Evolutionary conservation across 2,329 filamentous ascomycete species (phyloP), one percentile per base, ranked within the genome.

Genomic region (Aspergillus fischeri): DNA sequence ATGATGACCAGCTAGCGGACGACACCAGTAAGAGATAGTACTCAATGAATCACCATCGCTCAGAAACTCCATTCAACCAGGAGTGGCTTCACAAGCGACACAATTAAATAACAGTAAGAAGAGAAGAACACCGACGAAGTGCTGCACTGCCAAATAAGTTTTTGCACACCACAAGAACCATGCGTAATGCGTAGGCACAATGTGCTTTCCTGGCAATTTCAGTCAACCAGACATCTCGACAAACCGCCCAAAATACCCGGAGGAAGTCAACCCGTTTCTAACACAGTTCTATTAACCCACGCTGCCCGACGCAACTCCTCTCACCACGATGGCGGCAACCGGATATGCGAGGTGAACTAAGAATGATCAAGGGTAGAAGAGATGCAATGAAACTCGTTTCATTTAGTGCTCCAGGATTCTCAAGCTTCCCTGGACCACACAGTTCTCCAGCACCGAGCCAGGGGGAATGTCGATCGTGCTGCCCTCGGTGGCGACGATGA

Each of bases 391-490:
- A 60, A 50, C 60, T 52, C 54, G 44, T 53, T 52, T 54, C 48
- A 60, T 63, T 65, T 85, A 88, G 75, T 88, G 85, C 79, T 88
- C 85, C 64, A 88, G 77, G 72, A 87, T 79, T 71, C 86, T 82
- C 84, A 99, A 85, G 78, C 92, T 96, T 72, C 94, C 94, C 84
- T 99, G 94, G 57, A 99, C 94, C 52, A 99, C 94, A 14, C 97
- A 94, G 79, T 99, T 99, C 84, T 99, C 94, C 58, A 99, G 84
- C 70, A 99, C 91, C 21, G 92, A 97, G 74, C 94, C 94, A 21
- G 94, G 93, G 53, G 94, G 94, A 68, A 99, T 89, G 75, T 99
- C 94, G 70, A 99, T 99, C 63, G 94, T 99, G 82, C 90, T 92
- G 67, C 93, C 93, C 80, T 99, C 94, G 49, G 92, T 97, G 28